Base-by-base conservation (phyloP, 371 early-diverging fungal genomes). In the Zancudomyces culisetae region DNA sequence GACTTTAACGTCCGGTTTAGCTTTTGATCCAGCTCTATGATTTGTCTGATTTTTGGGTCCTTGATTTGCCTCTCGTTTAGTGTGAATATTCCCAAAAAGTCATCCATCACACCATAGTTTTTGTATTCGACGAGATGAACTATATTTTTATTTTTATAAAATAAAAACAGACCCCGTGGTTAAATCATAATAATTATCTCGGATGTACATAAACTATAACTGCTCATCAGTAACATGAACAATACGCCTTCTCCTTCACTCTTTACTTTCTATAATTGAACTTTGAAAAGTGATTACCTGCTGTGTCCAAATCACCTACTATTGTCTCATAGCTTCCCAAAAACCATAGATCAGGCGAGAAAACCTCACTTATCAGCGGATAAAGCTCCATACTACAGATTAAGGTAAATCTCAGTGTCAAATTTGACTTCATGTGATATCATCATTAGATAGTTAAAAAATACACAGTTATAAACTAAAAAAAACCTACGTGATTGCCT, bases 111-210 rank as follows among this genome's bases (percentile, higher is more conserved):
- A 8, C 72, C 72, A 60, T 90, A 92, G 4, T 87, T 84, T 55
- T 85, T 73, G 70, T 87, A 90, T 66, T 92, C 87, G 91, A 90
- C 90, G 58, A 92, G 78, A 55, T 92, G 93, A 43, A 90, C n/a
- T 35, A 35, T 35, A 10, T 35, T 10, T 15, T 10, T 35, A 35
- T 35, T n/a, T n/a, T n/a, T n/a, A n/a, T n/a, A n/a, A n/a, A n/a
- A n/a, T n/a, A n/a, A n/a, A n/a, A n/a, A n/a, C n/a, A n/a, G n/a
- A n/a, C n/a, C n/a, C n/a, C n/a, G n/a, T n/a, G n/a, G n/a, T n/a
- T n/a, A n/a, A n/a, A n/a, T n/a, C n/a, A n/a, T n/a, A n/a, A n/a
- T n/a, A n/a, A n/a, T n/a, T n/a, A n/a, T n/a, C n/a, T n/a, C n/a
- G n/a, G n/a, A n/a, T n/a, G n/a, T n/a, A n/a, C n/a, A n/a, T n/a